A percentile compares a stretch with the other conserved stretches of the same genome.
phyloP scores from a whole-genome alignment of 116 monocot species.

The Thalassia testudinum region DNA sequence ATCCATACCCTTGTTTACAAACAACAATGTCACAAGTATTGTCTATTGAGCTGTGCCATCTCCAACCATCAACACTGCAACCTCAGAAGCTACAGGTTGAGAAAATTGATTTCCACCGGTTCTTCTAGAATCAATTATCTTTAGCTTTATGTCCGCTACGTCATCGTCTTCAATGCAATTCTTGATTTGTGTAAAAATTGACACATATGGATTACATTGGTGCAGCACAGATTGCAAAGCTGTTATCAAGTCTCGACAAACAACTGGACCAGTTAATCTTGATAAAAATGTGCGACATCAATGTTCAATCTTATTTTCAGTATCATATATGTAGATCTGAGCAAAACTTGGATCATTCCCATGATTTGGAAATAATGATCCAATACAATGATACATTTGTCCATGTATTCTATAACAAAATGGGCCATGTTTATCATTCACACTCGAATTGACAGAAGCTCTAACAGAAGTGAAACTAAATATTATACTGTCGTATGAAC shows the following conservation, averaged over 20 bases:
- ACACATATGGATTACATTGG: neutral
- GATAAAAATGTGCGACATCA: neutral
- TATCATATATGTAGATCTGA: neutral
- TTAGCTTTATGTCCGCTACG: neutral
- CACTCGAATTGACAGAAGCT: neutral
- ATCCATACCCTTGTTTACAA: no score
- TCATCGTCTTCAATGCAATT: neutral
- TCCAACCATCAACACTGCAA: neutral
- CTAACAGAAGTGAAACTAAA: neutral
- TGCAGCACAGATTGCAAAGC: neutral
- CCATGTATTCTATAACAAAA: conserved; percentile 1
- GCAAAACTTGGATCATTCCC: neutral
- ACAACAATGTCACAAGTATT: neutral
- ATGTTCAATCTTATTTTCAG: neutral
- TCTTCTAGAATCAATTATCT: neutral
- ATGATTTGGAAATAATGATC: neutral
- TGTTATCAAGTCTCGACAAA: neutral
- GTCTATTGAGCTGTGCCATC: neutral
- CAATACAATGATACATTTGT: neutral
- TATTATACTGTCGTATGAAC: neutral
- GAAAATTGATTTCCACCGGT: neutral
- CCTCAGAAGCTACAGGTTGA: neutral
- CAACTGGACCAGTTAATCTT: neutral
- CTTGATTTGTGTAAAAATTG: neutral
- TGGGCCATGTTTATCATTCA: neutral